phyloP scores from a whole-genome alignment of 306 rosid species.

The Cucumis sativus region Cucumber_9930_V3 NC_026658.2:19427501-19428000 shows the following conservation, averaged over 20 bases:
- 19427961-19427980: no score
- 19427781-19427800: neutral
- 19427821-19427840: neutral
- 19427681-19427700: neutral
- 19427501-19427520: neutral
- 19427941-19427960: no score
- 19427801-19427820: neutral
- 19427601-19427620: no score
- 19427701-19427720: neutral
- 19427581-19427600: no score
- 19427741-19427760: neutral
- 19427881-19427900: no score
- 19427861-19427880: no score
- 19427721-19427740: neutral
- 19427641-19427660: neutral
- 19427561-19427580: neutral
- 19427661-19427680: conserved; percentile 1
- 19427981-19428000: no score
- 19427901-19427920: no score
- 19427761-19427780: neutral
- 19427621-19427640: neutral
- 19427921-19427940: no score
- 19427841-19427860: neutral
- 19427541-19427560: neutral
- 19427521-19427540: neutral